A percentile compares a stretch with the other conserved stretches of the same genome.
Evolutionary conservation across 768 basidiomycete genomes (phyloP).

Genomic region (Trametes sanguinea): DNA sequence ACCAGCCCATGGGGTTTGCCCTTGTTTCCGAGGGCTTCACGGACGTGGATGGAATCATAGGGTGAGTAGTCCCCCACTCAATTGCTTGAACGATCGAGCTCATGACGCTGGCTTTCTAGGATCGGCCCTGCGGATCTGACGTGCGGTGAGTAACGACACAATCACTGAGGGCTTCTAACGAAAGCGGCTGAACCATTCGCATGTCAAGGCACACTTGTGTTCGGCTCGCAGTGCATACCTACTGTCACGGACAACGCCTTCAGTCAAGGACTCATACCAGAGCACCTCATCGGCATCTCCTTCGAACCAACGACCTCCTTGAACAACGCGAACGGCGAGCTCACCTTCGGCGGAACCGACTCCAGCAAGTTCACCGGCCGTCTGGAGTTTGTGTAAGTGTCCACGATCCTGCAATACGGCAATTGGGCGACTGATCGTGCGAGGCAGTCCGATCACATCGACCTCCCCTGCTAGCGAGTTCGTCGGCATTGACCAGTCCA

Average conservation of each 20-base stretch:
- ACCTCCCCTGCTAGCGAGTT: conserved; percentile 24
- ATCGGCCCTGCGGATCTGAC: conserved; percentile 40
- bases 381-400: conserved; percentile 30
- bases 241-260: conserved; percentile 41
- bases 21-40: conserved; percentile 26
- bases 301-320: conserved; percentile 28
- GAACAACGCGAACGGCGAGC: conserved; percentile 21
- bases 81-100: no score
- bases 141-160: conserved; percentile 5
- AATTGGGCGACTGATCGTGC: neutral
- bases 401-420: neutral
- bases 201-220: no score
- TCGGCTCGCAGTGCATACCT: conserved; percentile 25
- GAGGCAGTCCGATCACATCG: conserved; percentile 24
- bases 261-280: conserved; percentile 31
- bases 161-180: no score
- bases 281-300: conserved; percentile 36
- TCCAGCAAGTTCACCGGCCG: conserved; percentile 32
- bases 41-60: conserved; percentile 42
- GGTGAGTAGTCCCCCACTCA: no score
- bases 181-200: no score
- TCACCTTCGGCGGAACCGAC: conserved; percentile 29
- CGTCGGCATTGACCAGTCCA: conserved; percentile 31
- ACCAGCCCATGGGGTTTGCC: conserved; percentile 43
- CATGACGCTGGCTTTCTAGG: no score